phyloP scores from a whole-genome alignment of 108 stramenopile genomes.

The Craspedostauros australis region DNA sequence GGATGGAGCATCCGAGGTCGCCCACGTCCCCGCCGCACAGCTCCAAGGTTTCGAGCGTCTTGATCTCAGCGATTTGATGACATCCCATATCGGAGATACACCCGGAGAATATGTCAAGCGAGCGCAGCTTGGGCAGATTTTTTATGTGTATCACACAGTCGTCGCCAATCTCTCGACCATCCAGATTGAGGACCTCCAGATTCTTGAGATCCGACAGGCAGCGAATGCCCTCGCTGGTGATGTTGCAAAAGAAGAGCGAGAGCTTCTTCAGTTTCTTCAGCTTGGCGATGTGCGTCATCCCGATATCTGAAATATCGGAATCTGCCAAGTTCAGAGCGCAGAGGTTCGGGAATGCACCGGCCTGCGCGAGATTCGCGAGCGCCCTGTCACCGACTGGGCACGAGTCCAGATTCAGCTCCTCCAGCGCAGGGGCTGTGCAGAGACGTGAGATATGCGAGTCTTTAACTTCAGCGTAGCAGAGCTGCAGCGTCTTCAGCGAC shows the following conservation, averaged over 20 bases:
- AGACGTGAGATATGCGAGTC: conserved; percentile 61
- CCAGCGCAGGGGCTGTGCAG: conserved; percentile 47
- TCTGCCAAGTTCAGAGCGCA: conserved; percentile 66
- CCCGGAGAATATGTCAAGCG: conserved; percentile 76
- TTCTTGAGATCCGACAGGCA: conserved; percentile 50
- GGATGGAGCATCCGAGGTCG: conserved; percentile 63
- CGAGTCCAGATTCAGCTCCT: conserved; percentile 77
- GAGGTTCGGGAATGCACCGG: conserved; percentile 70
- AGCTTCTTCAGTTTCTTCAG: conserved; percentile 57
- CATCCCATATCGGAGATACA: conserved; percentile 74
- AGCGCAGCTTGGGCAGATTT: conserved; percentile 44
- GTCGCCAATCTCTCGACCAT: conserved; percentile 76
- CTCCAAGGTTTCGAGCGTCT: conserved; percentile 73
- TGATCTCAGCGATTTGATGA: conserved; percentile 59
- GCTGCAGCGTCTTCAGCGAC: conserved; percentile 50
- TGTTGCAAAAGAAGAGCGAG: conserved; percentile 80
- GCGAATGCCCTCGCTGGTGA: conserved; percentile 59
- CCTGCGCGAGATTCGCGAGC: conserved; percentile 72
- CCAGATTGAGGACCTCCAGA: conserved; percentile 65
- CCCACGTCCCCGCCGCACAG: conserved; percentile 78
- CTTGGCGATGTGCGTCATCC: conserved; percentile 69
- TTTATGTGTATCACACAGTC: conserved; percentile 53
- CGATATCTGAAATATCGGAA: conserved; percentile 70
- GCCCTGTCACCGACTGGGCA: conserved; percentile 67
- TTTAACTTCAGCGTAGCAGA: conserved; percentile 67